Evolutionary conservation across 257 asterid species (phyloP).

Genomic region (Fraxinus anomala): DNA sequence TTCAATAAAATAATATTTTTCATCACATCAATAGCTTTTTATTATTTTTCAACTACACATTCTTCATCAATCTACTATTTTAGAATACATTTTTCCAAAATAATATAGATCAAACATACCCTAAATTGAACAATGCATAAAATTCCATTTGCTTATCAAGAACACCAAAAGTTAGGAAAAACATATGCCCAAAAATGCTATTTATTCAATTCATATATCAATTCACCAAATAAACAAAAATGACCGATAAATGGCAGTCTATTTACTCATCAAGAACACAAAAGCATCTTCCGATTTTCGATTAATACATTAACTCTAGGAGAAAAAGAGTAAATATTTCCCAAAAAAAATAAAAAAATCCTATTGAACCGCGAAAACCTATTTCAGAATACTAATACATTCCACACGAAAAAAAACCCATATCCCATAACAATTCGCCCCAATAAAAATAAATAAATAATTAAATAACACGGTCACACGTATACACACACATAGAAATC

Average conservation of each 20-base stretch:
- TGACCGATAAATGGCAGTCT: background rate
- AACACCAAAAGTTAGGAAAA: background rate
- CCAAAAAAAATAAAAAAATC: no score
- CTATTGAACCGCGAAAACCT: background rate
- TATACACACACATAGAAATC: constrained; percentile 10
- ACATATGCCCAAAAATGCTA: background rate
- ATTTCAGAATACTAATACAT: background rate
- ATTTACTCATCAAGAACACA: background rate
- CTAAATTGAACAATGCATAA: background rate
- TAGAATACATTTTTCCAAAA: no score
- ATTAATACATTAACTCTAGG: background rate
- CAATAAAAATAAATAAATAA: no score
- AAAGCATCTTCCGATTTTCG: background rate
- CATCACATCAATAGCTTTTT: no score
- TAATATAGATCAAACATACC: no score
- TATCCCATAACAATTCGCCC: background rate
- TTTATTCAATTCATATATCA: background rate
- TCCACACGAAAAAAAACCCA: background rate
- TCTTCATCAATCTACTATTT: background rate
- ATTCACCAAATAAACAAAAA: background rate
- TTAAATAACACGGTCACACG: background rate
- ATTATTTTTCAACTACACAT: no score
- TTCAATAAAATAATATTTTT: no score
- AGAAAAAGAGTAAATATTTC: background rate
- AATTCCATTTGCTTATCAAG: background rate